Base-by-base conservation (phyloP, 2,329 filamentous ascomycete genomes). In the Penicillium sp. region DNA sequence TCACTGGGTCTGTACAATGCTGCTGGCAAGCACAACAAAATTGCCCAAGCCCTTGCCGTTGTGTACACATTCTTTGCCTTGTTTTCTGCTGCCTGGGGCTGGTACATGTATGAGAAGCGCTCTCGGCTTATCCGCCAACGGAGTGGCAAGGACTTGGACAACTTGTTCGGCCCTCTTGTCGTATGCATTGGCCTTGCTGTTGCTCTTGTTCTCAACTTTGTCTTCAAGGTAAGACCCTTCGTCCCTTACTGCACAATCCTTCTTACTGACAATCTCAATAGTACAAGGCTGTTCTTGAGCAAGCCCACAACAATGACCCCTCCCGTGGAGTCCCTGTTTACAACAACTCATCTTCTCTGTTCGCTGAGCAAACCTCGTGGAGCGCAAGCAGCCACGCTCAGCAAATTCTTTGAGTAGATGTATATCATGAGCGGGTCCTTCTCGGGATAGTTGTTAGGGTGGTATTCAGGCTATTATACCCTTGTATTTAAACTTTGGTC, bases 131-230 rank as follows among this genome's bases (percentile, higher is more conserved):
- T 99, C 70, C 75, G 89, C 39, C 86, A 91, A 73, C 82, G 95
- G 62, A 96, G 91, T 69, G 92, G 91, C 10, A 93, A 89, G 74
- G 93, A 98, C 67, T 96, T 99, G 74, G 93, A 99, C 74, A 95
- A 92, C 66, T 79, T 93, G 68, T 76, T 91, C 58, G 95, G 95
- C 0, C 95, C 95, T 1, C 76, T 97, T 54, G 82, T 96, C 9
- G 88, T 98, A 44, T 95, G 90, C 68, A 76, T 89, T 37, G 90
- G 92, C 3, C 74, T 99, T 71, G 88, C 90, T 61, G 69, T 88
- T 49, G 92, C 93, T 7, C 76, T 99, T 70, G 81, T 91, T 58
- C 72, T 96, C 66, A 99, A 99, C 74, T 96, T 98, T 78, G 84
- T 84, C 24, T 91, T 98, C 73, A 92, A 93, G 82, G 75, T 77